A percentile compares a stretch with the other conserved stretches of the same genome.
Conservation (phyloP, 2,329 filamentous ascomycete species). For the Zasmidium cellare region DNA sequence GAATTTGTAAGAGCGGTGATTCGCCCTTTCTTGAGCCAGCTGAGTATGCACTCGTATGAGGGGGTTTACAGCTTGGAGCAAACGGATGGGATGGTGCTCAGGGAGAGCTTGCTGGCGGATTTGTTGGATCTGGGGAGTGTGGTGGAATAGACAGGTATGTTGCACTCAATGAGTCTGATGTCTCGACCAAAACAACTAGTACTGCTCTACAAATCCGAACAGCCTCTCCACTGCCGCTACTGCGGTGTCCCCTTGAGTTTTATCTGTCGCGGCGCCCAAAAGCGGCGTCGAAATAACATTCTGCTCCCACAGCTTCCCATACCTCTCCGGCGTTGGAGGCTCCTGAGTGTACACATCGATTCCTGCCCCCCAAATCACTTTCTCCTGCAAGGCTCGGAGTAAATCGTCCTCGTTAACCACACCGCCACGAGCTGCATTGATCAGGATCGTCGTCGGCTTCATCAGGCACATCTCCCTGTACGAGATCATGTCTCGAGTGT, state of each 20-base stretch:
- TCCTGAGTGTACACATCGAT: background rate
- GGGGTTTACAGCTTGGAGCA: constrained; percentile 81
- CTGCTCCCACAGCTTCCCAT: background rate
- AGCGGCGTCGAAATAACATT: background rate
- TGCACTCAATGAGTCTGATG: background rate
- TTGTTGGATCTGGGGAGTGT: constrained; percentile 52
- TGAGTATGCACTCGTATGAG: constrained; percentile 94
- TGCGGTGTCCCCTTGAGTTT: background rate
- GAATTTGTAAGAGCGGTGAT: constrained; percentile 75
- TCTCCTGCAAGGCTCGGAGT: background rate
- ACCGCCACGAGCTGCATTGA: background rate
- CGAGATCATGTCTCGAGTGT: background rate
- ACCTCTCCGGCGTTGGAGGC: background rate
- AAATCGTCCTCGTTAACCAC: background rate
- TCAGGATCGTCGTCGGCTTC: background rate
- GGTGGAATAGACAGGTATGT: constrained; percentile 23
- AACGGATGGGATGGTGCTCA: constrained; percentile 65
- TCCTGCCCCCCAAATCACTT: background rate
- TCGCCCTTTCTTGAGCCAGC: constrained; percentile 82
- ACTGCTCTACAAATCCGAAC: background rate
- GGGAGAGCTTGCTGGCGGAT: constrained; percentile 31
- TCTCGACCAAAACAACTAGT: too few relatives aligned
- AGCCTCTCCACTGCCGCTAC: background rate
- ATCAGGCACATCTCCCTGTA: background rate
- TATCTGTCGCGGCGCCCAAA: background rate